These are phyloP conservation scores for Trichosporon faecale DNA, from an alignment of 1,284 basidiomycete genomes.

Conservation along the genomic window DNA sequence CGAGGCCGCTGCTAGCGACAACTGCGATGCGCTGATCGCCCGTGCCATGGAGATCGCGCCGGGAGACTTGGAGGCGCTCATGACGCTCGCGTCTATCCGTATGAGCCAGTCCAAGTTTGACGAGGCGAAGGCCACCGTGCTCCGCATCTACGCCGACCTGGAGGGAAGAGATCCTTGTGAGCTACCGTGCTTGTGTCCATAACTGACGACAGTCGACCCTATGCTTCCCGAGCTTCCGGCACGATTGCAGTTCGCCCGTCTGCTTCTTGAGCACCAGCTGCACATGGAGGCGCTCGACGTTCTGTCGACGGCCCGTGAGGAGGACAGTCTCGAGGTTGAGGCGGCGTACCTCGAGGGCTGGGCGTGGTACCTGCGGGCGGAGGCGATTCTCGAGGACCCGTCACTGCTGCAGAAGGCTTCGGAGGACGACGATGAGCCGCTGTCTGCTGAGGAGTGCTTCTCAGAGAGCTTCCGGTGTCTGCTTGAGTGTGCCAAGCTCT, in stretches of 20 bases:
- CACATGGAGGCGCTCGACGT: constrained; percentile 71
- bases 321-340: constrained; percentile 83
- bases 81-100: constrained; percentile 79
- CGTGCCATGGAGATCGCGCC: constrained; percentile 72
- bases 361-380: constrained; percentile 71
- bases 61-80: constrained; percentile 72
- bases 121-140: constrained; percentile 69
- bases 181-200: not conserved
- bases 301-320: constrained; percentile 71
- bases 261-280: constrained; percentile 75
- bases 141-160: constrained; percentile 69
- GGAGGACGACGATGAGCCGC: constrained; percentile 53
- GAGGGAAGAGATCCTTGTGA: constrained; percentile 70
- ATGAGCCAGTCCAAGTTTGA: constrained; percentile 81
- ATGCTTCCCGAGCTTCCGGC: constrained; percentile 70
- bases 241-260: constrained; percentile 70
- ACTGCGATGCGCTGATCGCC: constrained; percentile 72
- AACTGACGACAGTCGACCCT: constrained; percentile 59
- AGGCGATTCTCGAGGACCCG: constrained; percentile 39
- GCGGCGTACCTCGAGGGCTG: constrained; percentile 94
- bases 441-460: constrained; percentile 74
- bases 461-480: constrained; percentile 75
- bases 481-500: constrained; percentile 74
- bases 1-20: constrained; percentile 59
- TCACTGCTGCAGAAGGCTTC: constrained; percentile 14